Percentiles rank a stretch among this genome's conserved stretches.
phyloP scores from a whole-genome alignment of 768 basidiomycete species.

The Kwoniella sp. region DNA sequence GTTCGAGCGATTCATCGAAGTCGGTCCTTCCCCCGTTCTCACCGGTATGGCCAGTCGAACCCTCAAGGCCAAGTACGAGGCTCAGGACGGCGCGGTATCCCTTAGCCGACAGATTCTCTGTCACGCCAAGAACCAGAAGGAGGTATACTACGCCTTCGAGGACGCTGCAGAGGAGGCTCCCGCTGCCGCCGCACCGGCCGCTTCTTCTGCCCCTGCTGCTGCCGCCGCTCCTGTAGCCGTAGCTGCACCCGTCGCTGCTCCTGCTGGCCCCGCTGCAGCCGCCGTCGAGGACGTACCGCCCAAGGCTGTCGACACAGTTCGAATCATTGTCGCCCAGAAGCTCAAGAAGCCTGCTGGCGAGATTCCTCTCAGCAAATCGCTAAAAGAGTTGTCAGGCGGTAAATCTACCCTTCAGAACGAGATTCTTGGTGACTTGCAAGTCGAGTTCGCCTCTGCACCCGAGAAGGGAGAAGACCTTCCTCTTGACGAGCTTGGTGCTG shows the following conservation, averaged over 20 bases:
- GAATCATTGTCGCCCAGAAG: slow-evolving; percentile 91
- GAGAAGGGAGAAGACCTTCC: slow-evolving; percentile 98
- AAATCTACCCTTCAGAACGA: slow-evolving; percentile 99
- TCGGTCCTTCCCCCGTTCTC: slow-evolving; percentile 94
- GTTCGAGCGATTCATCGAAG: slow-evolving; percentile 91
- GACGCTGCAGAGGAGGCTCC: slow-evolving; percentile 67
- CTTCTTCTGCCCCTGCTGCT: slow-evolving; percentile 59
- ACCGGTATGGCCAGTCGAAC: slow-evolving; percentile 47
- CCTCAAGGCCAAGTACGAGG: slow-evolving; percentile 75
- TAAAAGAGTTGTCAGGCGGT: slow-evolving; percentile 97
- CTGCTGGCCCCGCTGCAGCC: slow-evolving; percentile 65
- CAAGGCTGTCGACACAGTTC: slow-evolving; percentile 84
- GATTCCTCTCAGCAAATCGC: slow-evolving; percentile 84
- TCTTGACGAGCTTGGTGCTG: slow-evolving; percentile 89
- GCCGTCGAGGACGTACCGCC: slow-evolving; percentile 87
- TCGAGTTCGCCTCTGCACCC: slow-evolving; percentile 90
- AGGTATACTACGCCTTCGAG: slow-evolving; percentile 97
- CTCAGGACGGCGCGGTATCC: slow-evolving; percentile 79
- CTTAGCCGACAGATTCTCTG: slow-evolving; percentile 81
- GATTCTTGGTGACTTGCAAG: slow-evolving; percentile 92
- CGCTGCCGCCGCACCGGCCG: slow-evolving; percentile 53
- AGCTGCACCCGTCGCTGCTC: slow-evolving; percentile 56
- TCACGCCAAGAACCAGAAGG: slow-evolving; percentile 91
- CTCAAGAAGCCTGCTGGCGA: slow-evolving; percentile 93
- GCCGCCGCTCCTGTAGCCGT: slow-evolving; percentile 57